Base-by-base conservation (phyloP, 2,329 filamentous ascomycete species). In the Colletotrichum sp. region DNA sequence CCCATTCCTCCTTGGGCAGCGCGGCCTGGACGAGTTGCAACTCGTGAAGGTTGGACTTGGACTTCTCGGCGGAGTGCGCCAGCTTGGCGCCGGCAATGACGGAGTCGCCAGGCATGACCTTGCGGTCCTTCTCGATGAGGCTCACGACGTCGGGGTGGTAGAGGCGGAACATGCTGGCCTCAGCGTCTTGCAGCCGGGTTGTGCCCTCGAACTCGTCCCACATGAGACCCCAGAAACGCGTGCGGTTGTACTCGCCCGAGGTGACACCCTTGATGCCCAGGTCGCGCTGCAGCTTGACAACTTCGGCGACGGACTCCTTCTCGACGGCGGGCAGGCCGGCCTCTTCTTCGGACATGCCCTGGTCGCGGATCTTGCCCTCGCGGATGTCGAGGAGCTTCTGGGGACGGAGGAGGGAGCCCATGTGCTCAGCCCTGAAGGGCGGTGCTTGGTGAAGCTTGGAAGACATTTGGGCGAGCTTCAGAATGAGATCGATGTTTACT, bases 381-480 rank as follows among this genome's bases (percentile, higher is more conserved):
- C 94, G 92, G 76, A 90, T 90, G 68, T 91, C 87, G 44, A 94
- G 75, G 21, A 76, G 75, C 66, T 69, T 71, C 76, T 93, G 85
- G 8, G 94, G 93, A n/a, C 94, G 92, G 59, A 95, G 90, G 36
- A 95, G 88, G 16, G 93, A 95, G 79, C 94, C 94, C 80, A 95
- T 88, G 80, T 95, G 94, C 88, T 95, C 94, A 66, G 94, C 94
- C 80, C 94, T 90, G 88, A 95, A 95, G 36, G 94, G 94, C 24
- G 86, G 86, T 16, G 81, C 75, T 2, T 75, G 52, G 34, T 75
- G 71, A 39, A 71, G 71, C 77, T 67, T 71, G 12, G 66, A 66
- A 26, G 75, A 52, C 75, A 76, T 76, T 24, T 24, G 24, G 15
- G 12, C 9, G 8, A 15, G n/a, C 4, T 36, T 15, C 4, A 30